phyloP scores from a whole-genome alignment of 768 basidiomycete species.

The Galerina marginata region DNA sequence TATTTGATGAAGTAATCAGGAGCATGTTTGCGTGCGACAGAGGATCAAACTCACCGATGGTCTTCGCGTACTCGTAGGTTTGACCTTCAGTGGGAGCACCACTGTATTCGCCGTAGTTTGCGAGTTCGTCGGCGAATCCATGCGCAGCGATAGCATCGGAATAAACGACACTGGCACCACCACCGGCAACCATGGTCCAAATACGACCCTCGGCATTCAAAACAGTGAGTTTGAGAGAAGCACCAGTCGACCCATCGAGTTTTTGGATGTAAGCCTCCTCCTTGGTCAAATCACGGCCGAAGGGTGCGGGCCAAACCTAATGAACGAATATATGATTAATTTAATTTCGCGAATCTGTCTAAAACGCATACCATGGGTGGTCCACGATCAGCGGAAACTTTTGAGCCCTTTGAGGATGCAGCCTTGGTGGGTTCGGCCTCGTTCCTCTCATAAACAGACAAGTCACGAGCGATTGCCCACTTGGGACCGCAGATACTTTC shows the following conservation, averaged over 20 bases:
- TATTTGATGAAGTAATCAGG: background rate
- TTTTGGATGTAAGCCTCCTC: conserved; percentile 99
- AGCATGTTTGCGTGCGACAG: background rate
- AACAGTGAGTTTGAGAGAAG: conserved; percentile 97
- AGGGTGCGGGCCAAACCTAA: conserved; percentile 87
- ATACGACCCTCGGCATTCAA: conserved; percentile 93
- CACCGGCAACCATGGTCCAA: conserved; percentile 99
- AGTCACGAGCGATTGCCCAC: conserved; percentile 97
- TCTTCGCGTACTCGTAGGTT: conserved; percentile 99
- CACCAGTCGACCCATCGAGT: conserved; percentile 95
- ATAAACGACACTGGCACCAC: conserved; percentile 76
- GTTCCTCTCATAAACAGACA: conserved; percentile 67
- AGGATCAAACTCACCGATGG: conserved; percentile 69
- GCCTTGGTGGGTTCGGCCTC: conserved; percentile 45
- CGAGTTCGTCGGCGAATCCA: conserved; percentile 95
- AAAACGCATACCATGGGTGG: conserved; percentile 82
- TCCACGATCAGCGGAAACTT: conserved; percentile 87
- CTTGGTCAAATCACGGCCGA: conserved; percentile 96
- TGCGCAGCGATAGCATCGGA: conserved; percentile 87
- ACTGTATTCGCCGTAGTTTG: conserved; percentile 99
- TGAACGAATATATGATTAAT: background rate
- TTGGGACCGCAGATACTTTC: conserved; percentile 98
- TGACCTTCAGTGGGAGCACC: conserved; percentile 98
- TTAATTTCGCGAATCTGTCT: background rate
- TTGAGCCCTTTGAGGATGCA: conserved; percentile 47